phyloP scores from a whole-genome alignment of 2,329 filamentous ascomycete species.

The Botryotinia calthae region DNA sequence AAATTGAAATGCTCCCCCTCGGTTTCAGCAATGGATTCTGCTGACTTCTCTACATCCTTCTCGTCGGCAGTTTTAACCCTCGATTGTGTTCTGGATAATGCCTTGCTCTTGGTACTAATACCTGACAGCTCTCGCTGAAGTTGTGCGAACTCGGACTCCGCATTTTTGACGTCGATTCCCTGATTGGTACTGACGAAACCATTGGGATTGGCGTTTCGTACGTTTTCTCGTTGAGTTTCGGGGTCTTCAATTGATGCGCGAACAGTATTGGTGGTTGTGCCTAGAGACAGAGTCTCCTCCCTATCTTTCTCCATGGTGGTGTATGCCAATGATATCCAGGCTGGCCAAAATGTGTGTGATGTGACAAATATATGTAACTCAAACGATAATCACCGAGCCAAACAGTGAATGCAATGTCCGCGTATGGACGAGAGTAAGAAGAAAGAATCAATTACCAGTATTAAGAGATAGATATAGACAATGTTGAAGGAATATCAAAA shows the following conservation, averaged over 20 bases:
- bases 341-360: not conserved
- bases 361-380: not conserved
- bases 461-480: conserved; percentile 9
- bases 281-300: conserved; percentile 2
- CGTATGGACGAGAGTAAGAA: not conserved
- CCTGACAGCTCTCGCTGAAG: conserved; percentile 61
- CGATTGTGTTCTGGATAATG: conserved; percentile 49
- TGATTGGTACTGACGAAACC: conserved; percentile 42
- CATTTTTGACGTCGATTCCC: conserved; percentile 60
- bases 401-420: not conserved
- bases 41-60: conserved; percentile 60
- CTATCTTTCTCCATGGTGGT: conserved; percentile 14
- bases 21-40: conserved; percentile 40
- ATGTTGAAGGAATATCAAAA: not conserved
- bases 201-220: conserved; percentile 45
- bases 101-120: conserved; percentile 53
- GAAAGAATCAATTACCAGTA: not conserved
- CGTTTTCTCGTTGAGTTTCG: conserved; percentile 40
- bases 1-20: conserved; percentile 66
- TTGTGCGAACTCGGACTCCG: conserved; percentile 68
- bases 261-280: conserved; percentile 11
- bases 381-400: conserved; percentile 5
- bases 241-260: conserved; percentile 40
- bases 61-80: conserved; percentile 34
- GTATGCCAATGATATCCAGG: not conserved